Conservation (phyloP, 805 yeast genomes). For the Kodamaea nitidulidarum region DNA sequence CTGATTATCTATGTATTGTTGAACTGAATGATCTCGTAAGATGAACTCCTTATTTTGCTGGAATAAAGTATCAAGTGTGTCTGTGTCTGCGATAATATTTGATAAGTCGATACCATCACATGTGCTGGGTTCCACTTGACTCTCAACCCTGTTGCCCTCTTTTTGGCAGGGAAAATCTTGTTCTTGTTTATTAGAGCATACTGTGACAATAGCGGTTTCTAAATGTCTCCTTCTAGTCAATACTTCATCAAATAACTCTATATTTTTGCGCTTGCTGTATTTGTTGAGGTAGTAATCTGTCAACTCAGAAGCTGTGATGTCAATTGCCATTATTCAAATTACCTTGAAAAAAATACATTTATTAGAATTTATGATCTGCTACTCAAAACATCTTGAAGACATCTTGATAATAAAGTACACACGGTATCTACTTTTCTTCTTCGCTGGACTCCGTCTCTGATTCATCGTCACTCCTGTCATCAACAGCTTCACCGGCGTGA, state of each 20-base stretch:
- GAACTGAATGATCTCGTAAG: slow-evolving; percentile 12
- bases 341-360: slow-evolving; percentile 3
- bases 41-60: slow-evolving; percentile 9
- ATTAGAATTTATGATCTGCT: too few species aligned
- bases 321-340: too few species aligned
- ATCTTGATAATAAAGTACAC: too few species aligned
- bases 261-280: background rate
- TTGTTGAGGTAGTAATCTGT: background rate
- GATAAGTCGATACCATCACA: slow-evolving; percentile 8
- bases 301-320: too few species aligned
- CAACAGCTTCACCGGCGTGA: slow-evolving; percentile 57
- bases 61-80: slow-evolving; percentile 14
- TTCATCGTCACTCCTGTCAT: slow-evolving; percentile 88
- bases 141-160: background rate
- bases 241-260: too few species aligned
- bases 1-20: slow-evolving; percentile 16
- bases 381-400: too few species aligned
- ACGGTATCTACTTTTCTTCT: slow-evolving; percentile 16
- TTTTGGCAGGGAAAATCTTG: too few species aligned
- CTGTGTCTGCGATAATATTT: slow-evolving; percentile 18
- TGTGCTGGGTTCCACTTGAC: background rate
- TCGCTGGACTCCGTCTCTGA: slow-evolving; percentile 38
- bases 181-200: too few species aligned
- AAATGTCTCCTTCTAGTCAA: too few species aligned
- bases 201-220: too few species aligned